phyloP scores from a whole-genome alignment of 2,329 filamentous ascomycete genomes.

The Pseudopyricularia javanii region DNA sequence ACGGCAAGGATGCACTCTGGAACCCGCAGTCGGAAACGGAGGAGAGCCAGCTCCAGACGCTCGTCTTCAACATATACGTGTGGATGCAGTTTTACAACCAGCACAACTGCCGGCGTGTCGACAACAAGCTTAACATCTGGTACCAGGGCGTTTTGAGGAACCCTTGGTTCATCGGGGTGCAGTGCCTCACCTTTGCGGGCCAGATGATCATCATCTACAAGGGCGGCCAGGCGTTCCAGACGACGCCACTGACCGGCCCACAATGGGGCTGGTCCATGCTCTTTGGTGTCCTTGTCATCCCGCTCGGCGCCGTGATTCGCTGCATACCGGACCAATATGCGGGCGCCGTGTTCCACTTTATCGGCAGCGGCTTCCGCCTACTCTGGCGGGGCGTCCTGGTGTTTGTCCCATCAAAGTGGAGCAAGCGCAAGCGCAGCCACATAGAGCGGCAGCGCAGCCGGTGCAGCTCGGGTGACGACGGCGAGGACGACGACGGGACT shows the following conservation, averaged over 20 bases:
- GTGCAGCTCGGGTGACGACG: not conserved
- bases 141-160: conserved; percentile 67
- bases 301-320: conserved; percentile 35
- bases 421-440: conserved; percentile 7
- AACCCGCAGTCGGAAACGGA: not conserved
- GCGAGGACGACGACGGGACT: conserved; percentile 5
- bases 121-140: conserved; percentile 67
- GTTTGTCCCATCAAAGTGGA: conserved; percentile 6
- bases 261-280: conserved; percentile 63
- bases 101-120: conserved; percentile 56
- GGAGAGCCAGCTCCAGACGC: conserved; percentile 29
- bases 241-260: conserved; percentile 43
- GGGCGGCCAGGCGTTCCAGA: conserved; percentile 55
- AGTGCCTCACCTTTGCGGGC: conserved; percentile 53
- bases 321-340: conserved; percentile 31
- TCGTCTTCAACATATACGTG: conserved; percentile 78
- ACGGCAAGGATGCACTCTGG: conserved; percentile 40
- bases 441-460: not conserved
- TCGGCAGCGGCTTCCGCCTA: conserved; percentile 13
- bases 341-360: conserved; percentile 8
- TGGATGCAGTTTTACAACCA: conserved; percentile 90
- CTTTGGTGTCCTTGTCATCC: conserved; percentile 55
- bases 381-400: conserved; percentile 8
- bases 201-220: conserved; percentile 63
- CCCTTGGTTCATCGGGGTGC: conserved; percentile 62